phyloP scores from a whole-genome alignment of 495 filamentous ascomycete genomes.

The Aspergillus steynii region DNA sequence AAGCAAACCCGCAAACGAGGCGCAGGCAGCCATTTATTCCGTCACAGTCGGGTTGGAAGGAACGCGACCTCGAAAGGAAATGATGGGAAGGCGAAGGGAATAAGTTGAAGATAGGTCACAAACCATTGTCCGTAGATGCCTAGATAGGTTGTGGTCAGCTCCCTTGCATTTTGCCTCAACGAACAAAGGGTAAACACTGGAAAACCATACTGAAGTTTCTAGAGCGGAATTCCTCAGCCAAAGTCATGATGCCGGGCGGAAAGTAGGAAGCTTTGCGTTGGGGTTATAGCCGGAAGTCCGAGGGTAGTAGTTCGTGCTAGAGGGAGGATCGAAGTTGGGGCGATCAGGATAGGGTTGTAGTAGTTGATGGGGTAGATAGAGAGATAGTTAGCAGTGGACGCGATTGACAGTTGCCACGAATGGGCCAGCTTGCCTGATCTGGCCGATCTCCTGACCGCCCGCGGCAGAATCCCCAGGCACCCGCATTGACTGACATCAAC shows the following conservation, averaged over 20 bases:
- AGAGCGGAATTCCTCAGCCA: slow-evolving; percentile 77
- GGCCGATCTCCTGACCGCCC: slow-evolving; percentile 27
- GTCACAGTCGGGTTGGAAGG: slow-evolving; percentile 1
- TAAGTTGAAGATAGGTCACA: slow-evolving; percentile 36
- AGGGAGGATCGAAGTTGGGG: slow-evolving; percentile 3
- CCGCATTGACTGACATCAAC: background rate
- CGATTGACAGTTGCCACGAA: slow-evolving; percentile 20
- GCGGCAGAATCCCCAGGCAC: slow-evolving; percentile 21
- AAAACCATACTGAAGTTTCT: slow-evolving; percentile 91
- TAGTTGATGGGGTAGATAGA: background rate
- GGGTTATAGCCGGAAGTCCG: background rate
- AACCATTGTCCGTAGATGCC: slow-evolving; percentile 99
- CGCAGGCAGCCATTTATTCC: slow-evolving; percentile 24
- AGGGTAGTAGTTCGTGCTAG: background rate
- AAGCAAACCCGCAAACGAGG: slow-evolving; percentile 19
- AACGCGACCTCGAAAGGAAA: slow-evolving; percentile 6
- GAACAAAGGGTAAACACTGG: slow-evolving; percentile 23
- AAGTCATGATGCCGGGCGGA: slow-evolving; percentile 43
- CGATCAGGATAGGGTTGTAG: slow-evolving; percentile 1
- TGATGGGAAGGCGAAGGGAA: background rate
- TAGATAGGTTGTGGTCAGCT: slow-evolving; percentile 46
- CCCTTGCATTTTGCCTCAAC: slow-evolving; percentile 9
- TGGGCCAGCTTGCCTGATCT: slow-evolving; percentile 27
- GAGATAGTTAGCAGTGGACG: slow-evolving; percentile 8
- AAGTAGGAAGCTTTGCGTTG: background rate